A percentile compares a stretch with the other conserved stretches of the same genome.
phyloP scores from a whole-genome alignment of 257 asterid species.

The Lycium ferocissimum region DNA sequence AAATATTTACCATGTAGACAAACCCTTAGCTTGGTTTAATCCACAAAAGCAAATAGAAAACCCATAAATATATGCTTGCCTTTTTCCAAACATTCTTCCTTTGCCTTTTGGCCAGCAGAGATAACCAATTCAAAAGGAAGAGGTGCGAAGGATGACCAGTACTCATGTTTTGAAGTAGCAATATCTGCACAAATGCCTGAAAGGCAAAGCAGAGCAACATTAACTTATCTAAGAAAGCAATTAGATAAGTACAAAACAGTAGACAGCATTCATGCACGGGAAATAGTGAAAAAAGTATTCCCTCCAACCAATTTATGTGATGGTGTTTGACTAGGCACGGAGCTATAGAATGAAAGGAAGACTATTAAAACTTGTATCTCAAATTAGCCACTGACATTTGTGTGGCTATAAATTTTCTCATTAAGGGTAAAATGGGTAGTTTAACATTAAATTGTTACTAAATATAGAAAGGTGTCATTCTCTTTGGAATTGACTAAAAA shows the following conservation, averaged over 20 bases:
- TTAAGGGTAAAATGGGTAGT: neutral
- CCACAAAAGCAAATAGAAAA: conserved; percentile 21
- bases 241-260: neutral
- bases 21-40: conserved; percentile 11
- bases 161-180: conserved; percentile 80
- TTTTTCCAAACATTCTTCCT: conserved; percentile 78
- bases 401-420: neutral
- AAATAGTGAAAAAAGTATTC: neutral
- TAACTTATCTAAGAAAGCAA: neutral
- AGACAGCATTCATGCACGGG: neutral
- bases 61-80: conserved; percentile 52
- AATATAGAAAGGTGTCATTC: conserved; percentile 3
- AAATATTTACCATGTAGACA: conserved; percentile 15
- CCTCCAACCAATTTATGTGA: neutral
- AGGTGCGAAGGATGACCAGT: conserved; percentile 98
- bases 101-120: conserved; percentile 98
- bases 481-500: neutral
- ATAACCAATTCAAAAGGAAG: conserved; percentile 91
- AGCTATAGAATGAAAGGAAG: neutral
- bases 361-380: neutral
- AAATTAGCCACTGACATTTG: neutral
- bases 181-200: conserved; percentile 86
- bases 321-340: neutral
- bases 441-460: neutral
- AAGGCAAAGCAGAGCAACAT: conserved; percentile 23